Base-by-base conservation (phyloP, 2,329 filamentous ascomycete species). In the Diaporthe caulivora region DNA sequence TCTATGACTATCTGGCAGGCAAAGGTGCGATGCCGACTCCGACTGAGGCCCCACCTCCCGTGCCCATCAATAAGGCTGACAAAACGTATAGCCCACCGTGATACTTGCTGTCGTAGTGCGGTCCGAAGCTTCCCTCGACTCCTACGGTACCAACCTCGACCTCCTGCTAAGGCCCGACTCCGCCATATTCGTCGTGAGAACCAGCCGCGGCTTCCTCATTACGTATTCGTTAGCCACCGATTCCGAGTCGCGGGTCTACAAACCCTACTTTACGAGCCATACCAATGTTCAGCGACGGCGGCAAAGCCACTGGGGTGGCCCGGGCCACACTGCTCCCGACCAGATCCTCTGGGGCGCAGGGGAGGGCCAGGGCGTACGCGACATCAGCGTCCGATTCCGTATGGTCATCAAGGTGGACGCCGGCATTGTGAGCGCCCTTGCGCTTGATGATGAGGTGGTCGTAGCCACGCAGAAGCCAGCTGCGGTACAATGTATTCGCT, bases 321-420 rank as follows among this genome's bases (percentile, higher is more conserved):
- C 88, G 18, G 84, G 88, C 5, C 86, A 88, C 44, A 81, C 85
- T 11, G 85, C 85, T 24, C 89, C 90, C 1, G 91, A 92, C 68
- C 88, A 91, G 77, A 90, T 93, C 65, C 81, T 93, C 17, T 91
- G 93, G 82, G 94, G 94, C 0, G 91, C 93, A 1, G 95, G 95
- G 44, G 97, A 98, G 81, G 94, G 94, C 13, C 89, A 89, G 64
- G 94, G 94, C 4, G 92, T 98, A 67, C 90, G 91, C 70, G 97
- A 99, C 83, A 91, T 97, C 72, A 97, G 93, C 78, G 89, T 99
- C 64, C 93, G 95, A 15, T 99, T 99, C 83, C 91, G 96, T 72
- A 98, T 98, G 94, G 96, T 98, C 18, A 98, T 99, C 80, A 97
- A 97, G 81, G 95, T 99, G 24, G 97, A 99, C 83, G 97, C 97